phyloP scores from a whole-genome alignment of 2,329 filamentous ascomycete genomes.

The Fusarium liriodendri region DNA sequence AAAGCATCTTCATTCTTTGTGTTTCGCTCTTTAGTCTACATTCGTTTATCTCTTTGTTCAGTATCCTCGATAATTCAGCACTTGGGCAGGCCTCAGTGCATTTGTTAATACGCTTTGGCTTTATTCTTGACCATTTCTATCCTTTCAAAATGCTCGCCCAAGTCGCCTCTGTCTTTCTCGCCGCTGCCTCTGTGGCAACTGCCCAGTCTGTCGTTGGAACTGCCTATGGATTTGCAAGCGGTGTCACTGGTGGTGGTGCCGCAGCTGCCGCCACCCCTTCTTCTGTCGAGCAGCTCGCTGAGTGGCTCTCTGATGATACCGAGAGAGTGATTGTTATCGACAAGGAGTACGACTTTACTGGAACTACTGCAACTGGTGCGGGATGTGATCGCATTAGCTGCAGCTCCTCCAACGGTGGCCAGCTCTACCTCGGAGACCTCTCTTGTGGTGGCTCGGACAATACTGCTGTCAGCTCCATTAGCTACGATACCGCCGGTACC shows the following conservation, averaged over 20 bases:
- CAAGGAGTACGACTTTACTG: conserved; percentile 44
- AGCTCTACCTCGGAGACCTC: conserved; percentile 44
- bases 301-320: conserved; percentile 42
- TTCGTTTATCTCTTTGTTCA: neutral
- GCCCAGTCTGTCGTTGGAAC: conserved; percentile 45
- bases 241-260: conserved; percentile 64
- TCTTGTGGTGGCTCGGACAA: conserved; percentile 43
- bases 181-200: conserved; percentile 32
- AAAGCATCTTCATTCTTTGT: neutral
- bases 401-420: conserved; percentile 42
- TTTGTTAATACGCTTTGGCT: conserved; percentile 2
- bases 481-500: conserved; percentile 43
- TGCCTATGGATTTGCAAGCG: conserved; percentile 46
- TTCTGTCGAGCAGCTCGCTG: conserved; percentile 57
- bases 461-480: conserved; percentile 39
- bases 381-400: conserved; percentile 46
- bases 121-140: neutral
- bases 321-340: conserved; percentile 41
- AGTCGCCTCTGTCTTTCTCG: conserved; percentile 28
- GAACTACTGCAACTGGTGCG: conserved; percentile 34
- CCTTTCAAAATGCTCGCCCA: neutral
- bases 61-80: neutral
- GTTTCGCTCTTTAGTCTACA: neutral
- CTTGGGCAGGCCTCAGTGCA: conserved; percentile 2
- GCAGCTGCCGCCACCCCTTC: conserved; percentile 57